Base-by-base conservation (phyloP, 2,329 filamentous ascomycete genomes). In the Magnaporthiopsis poae region DNA sequence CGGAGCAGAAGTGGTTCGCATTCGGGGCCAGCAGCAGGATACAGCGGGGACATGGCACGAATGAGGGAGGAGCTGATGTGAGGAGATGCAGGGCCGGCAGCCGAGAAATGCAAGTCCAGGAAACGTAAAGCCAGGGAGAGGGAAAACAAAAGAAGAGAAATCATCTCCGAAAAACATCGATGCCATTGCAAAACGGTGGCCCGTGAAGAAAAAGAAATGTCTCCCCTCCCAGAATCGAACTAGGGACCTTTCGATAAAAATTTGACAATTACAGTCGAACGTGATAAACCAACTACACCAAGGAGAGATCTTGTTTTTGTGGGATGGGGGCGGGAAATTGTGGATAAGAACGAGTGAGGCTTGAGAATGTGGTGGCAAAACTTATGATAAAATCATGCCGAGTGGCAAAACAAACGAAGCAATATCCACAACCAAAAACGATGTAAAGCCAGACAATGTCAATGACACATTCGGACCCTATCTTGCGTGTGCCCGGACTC, bases 401-500 rank as follows among this genome's bases (percentile, higher is more conserved):
- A n/a, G 8, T 36, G 35, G 18, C 21, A 21, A n/a, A 52, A n/a
- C 21, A 9, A n/a, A 52, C 18, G 21, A 52, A n/a, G 2, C 15
- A 15, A 2, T 39, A 13, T 39, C 13, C 13, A 27, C 27, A 27
- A 27, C 27, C 27, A 27, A 27, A 27, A 27, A 27, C 27, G 27
- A 27, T 27, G 27, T 27, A 27, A 2, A 27, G 27, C 27, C 27
- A 27, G 27, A 27, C 27, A 27, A 27, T 27, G 27, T 27, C 27
- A 27, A 27, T 27, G 27, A 27, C 27, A 27, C 11, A n/a, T 35
- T 35, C 33, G 5, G 11, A 11, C 1, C 33, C 11, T 35, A 11
- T 7, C 8, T 33, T 62, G 61, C 61, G 61, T 62, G 61, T 62
- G 61, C 61, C 61, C 61, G 61, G 61, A 62, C 61, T 62, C 61